Conservation (phyloP, 495 filamentous ascomycete species). For the Viridothelium virens region DNA sequence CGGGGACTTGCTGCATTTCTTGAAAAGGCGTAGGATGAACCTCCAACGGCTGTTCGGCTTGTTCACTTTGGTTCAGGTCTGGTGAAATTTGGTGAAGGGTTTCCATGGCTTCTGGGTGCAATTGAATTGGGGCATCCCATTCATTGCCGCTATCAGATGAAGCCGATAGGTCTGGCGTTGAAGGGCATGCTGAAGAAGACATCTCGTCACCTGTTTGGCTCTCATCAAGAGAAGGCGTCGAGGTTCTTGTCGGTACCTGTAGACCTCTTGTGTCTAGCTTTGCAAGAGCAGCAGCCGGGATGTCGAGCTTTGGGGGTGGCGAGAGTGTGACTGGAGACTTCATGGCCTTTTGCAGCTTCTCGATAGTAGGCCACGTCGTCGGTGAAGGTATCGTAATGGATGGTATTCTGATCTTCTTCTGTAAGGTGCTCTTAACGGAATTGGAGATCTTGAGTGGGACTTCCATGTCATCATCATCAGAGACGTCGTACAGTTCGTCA, state of each 20-base stretch:
- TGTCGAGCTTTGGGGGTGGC: conserved; percentile 64
- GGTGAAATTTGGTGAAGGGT: conserved; percentile 68
- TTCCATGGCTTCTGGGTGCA: conserved; percentile 68
- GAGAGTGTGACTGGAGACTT: conserved; percentile 66
- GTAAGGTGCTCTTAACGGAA: conserved; percentile 41
- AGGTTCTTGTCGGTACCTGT: conserved; percentile 60
- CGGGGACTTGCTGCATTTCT: conserved; percentile 36
- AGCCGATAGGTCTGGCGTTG: conserved; percentile 64
- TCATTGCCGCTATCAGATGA: conserved; percentile 43
- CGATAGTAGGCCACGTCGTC: conserved; percentile 49
- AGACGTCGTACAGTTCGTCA: conserved; percentile 80
- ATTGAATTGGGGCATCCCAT: conserved; percentile 58
- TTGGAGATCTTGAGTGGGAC: conserved; percentile 34
- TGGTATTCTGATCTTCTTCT: conserved; percentile 47
- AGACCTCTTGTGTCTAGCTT: conserved; percentile 51
- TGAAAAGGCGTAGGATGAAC: conserved; percentile 32
- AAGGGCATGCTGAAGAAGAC: conserved; percentile 66
- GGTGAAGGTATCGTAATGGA: conserved; percentile 66
- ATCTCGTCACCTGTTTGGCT: conserved; percentile 80
- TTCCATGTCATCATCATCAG: conserved; percentile 57
- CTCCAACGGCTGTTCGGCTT: conserved; percentile 42
- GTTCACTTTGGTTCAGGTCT: conserved; percentile 44
- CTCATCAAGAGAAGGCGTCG: conserved; percentile 81
- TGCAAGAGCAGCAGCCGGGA: conserved; percentile 65
- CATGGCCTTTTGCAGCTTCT: conserved; percentile 42